Conservation (phyloP, 164 flowering plant species). For the Tetrastigma voinierianum region DNA sequence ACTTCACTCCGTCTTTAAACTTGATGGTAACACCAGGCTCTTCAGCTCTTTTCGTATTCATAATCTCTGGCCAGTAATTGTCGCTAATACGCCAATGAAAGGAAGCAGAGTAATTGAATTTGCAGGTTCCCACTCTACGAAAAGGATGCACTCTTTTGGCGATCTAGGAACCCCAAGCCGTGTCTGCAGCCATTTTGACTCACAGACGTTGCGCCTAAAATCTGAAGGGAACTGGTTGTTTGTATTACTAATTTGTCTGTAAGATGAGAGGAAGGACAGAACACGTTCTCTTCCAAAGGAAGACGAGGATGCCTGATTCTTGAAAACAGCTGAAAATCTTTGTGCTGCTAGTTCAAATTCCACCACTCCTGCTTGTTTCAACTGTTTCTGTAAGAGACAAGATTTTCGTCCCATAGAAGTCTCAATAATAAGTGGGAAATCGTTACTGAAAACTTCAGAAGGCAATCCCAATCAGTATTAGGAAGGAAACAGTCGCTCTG, state of each 20-base stretch:
- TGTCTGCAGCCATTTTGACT: slow-evolving; percentile 59
- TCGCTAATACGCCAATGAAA: slow-evolving; percentile 46
- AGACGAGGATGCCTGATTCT: slow-evolving; percentile 24
- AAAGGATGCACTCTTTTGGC: slow-evolving; percentile 54
- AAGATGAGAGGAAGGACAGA: slow-evolving; percentile 39
- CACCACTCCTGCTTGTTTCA: slow-evolving; percentile 37
- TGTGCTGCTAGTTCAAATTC: slow-evolving; percentile 52
- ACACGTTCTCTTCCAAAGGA: slow-evolving; percentile 34
- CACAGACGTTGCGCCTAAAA: slow-evolving; percentile 27
- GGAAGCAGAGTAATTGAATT: slow-evolving; percentile 44
- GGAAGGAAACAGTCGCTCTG: slow-evolving; percentile 48
- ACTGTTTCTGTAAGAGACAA: slow-evolving; percentile 19
- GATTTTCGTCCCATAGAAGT: slow-evolving; percentile 36
- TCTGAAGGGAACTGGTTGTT: slow-evolving; percentile 24
- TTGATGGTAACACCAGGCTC: slow-evolving; percentile 37
- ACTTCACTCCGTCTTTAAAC: slow-evolving; percentile 31
- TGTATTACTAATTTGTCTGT: slow-evolving; percentile 27
- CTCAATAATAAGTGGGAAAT: slow-evolving; percentile 40
- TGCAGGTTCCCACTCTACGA: slow-evolving; percentile 43
- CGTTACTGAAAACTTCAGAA: slow-evolving; percentile 38
- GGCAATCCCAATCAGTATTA: slow-evolving; percentile 55
- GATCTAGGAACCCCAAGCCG: slow-evolving; percentile 35
- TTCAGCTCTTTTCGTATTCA: slow-evolving; percentile 42
- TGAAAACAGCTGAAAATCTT: slow-evolving; percentile 34
- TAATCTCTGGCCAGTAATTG: slow-evolving; percentile 26